Percentiles rank a stretch among this genome's conserved stretches.
Evolutionary conservation across 2,329 filamentous ascomycete genomes (phyloP).

Genomic region (Septoria linicola): DNA sequence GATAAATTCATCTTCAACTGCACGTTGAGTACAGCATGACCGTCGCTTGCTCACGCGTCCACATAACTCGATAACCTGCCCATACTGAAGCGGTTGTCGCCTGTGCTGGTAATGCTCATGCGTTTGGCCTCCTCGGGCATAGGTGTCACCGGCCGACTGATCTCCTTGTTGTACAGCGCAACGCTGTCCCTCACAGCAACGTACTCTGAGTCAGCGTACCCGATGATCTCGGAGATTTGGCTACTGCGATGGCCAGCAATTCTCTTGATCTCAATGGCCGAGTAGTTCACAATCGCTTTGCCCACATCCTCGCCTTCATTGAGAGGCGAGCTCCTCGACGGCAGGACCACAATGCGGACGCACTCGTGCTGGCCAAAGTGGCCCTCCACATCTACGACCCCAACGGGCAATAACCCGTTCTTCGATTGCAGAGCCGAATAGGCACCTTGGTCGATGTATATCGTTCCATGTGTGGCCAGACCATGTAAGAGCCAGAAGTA

Average conservation of each 20-base stretch:
- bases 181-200: constrained; percentile 86
- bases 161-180: constrained; percentile 60
- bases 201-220: constrained; percentile 94
- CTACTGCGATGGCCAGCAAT: constrained; percentile 83
- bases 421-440: constrained; percentile 76
- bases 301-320: constrained; percentile 66
- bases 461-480: constrained; percentile 79
- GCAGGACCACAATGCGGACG: constrained; percentile 78
- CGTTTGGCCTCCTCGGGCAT: constrained; percentile 26
- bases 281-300: constrained; percentile 87
- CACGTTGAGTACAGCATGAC: constrained; percentile 1
- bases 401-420: constrained; percentile 83
- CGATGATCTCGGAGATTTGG: constrained; percentile 76
- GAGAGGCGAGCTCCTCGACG: constrained; percentile 50
- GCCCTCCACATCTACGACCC: constrained; percentile 86
- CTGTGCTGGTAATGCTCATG: constrained; percentile 9
- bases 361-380: constrained; percentile 90
- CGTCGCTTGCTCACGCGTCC: constrained; percentile 24
- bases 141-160: constrained; percentile 35
- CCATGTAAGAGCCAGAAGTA: constrained; percentile 98
- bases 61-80: constrained; percentile 33
- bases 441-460: constrained; percentile 92
- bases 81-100: constrained; percentile 29
- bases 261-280: constrained; percentile 74
- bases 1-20: too few relatives aligned